Conservation (phyloP, 176 grass and related monocot genomes). For the Juncus inflexus region DNA sequence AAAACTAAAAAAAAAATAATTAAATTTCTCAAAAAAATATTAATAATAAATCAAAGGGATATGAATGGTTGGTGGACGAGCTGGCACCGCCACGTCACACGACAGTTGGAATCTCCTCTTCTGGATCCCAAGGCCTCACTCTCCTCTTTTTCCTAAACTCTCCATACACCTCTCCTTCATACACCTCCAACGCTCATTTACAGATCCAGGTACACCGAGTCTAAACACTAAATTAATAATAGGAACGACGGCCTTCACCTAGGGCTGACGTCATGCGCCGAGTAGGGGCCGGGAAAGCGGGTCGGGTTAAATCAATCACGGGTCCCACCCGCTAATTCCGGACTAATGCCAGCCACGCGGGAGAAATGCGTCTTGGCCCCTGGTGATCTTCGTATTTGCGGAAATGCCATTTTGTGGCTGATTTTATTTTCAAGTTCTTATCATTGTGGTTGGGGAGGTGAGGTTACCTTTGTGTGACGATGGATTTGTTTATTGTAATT, state of each 20-base stretch:
- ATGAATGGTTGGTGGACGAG: conserved; percentile 14
- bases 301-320: conserved; percentile 27
- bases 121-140: conserved; percentile 51
- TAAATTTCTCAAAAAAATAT: too few species aligned
- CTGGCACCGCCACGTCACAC: conserved; percentile 44
- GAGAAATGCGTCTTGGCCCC: neutral
- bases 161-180: neutral
- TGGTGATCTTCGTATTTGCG: neutral
- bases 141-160: neutral
- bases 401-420: neutral
- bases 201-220: neutral
- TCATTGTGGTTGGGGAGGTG: conserved; percentile 4
- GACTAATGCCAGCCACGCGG: conserved; percentile 31
- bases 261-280: conserved; percentile 36
- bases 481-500: too few species aligned
- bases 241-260: conserved; percentile 5
- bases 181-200: neutral
- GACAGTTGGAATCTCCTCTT: conserved; percentile 63
- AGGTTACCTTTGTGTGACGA: neutral
- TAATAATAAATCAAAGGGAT: neutral
- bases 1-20: neutral
- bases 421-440: conserved; percentile 10
- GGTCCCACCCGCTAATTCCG: conserved; percentile 37
- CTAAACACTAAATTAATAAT: neutral
- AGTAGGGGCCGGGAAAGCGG: neutral